Conservation (phyloP, 2,329 filamentous ascomycete species). For the Colletotrichum camelliae region DNA sequence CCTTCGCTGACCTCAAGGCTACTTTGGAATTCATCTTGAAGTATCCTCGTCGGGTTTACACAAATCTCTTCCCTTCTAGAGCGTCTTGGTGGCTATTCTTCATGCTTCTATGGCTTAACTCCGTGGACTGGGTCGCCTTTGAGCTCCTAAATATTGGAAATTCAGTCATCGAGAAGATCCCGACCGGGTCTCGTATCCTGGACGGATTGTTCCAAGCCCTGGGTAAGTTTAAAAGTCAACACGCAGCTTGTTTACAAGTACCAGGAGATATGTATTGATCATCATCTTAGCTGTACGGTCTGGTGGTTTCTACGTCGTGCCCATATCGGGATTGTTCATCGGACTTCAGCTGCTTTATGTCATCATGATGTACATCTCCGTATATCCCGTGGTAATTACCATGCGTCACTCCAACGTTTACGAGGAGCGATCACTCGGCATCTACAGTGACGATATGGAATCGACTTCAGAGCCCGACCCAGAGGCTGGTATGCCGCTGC, state of each 20-base stretch:
- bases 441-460: slow-evolving; percentile 48
- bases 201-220: slow-evolving; percentile 71
- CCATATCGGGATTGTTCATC: slow-evolving; percentile 60
- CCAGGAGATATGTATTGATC: background rate
- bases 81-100: slow-evolving; percentile 71
- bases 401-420: slow-evolving; percentile 77
- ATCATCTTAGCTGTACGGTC: slow-evolving; percentile 58
- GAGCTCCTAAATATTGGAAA: slow-evolving; percentile 71
- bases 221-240: slow-evolving; percentile 37
- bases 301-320: slow-evolving; percentile 71
- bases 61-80: slow-evolving; percentile 66
- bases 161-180: slow-evolving; percentile 55
- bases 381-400: slow-evolving; percentile 66
- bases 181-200: slow-evolving; percentile 58
- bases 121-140: slow-evolving; percentile 69
- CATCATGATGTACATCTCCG: slow-evolving; percentile 71
- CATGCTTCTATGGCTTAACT: slow-evolving; percentile 66
- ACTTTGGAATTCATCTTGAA: slow-evolving; percentile 60
- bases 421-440: slow-evolving; percentile 70
- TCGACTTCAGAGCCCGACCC: background rate
- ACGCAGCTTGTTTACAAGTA: background rate
- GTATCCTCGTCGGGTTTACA: slow-evolving; percentile 64
- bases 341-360: slow-evolving; percentile 66
- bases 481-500: background rate
- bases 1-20: slow-evolving; percentile 47